These are phyloP conservation scores for Aspergillus caelatus DNA, from an alignment of 2,329 filamentous ascomycete species.

Conservation along the genomic window DNA sequence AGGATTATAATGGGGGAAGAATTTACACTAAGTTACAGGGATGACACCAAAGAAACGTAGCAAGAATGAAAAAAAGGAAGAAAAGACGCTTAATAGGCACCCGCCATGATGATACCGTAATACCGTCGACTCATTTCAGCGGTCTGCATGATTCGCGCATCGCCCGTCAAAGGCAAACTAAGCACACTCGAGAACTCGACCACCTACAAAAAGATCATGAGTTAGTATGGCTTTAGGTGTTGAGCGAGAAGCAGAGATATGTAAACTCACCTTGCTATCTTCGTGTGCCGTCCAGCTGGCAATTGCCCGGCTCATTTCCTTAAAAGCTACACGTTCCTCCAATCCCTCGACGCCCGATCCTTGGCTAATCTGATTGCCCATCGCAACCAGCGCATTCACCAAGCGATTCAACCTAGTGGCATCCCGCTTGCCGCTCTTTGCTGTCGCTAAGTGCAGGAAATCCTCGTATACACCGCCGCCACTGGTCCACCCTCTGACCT, in stretches of 20 bases:
- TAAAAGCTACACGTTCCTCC: constrained; percentile 71
- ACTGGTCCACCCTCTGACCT: constrained; percentile 72
- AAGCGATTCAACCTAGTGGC: constrained; percentile 47
- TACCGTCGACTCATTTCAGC: constrained; percentile 70
- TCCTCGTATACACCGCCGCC: constrained; percentile 80
- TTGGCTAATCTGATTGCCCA: constrained; percentile 44
- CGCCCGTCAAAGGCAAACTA: constrained; percentile 63
- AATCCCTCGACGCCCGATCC: constrained; percentile 57
- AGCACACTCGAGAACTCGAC: constrained; percentile 44
- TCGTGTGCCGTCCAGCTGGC: constrained; percentile 66
- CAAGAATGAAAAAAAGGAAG: background rate
- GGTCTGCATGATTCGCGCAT: constrained; percentile 71
- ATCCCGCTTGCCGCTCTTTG: constrained; percentile 42
- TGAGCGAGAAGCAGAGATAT: background rate
- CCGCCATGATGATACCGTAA: constrained; percentile 66
- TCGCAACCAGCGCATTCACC: constrained; percentile 50
- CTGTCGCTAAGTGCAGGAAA: constrained; percentile 56
- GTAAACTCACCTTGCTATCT: constrained; percentile 58
- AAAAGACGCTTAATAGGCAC: constrained; percentile 35
- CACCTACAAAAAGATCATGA: constrained; percentile 21
- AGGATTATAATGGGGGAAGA: background rate
- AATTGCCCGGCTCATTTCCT: constrained; percentile 78
- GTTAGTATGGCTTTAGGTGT: background rate
- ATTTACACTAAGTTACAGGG: constrained; percentile 6
- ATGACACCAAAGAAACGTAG: background rate